phyloP scores from a whole-genome alignment of 371 early-diverging fungal genomes.

The Chytridiales sp. region DNA sequence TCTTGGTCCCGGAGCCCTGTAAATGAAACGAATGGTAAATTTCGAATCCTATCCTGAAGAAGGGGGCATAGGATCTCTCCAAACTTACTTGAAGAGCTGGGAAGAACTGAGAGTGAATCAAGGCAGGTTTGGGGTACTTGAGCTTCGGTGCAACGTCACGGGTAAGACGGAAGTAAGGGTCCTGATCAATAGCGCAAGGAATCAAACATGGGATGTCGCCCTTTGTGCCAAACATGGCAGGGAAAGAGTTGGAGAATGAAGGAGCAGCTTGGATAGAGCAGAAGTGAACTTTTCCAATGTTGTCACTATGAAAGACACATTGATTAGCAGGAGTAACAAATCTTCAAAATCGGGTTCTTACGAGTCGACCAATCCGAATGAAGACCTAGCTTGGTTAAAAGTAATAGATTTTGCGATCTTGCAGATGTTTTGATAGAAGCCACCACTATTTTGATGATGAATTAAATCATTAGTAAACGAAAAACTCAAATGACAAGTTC shows the following conservation, averaged over 20 bases:
- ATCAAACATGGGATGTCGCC: conserved; percentile 95
- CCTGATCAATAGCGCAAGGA: conserved; percentile 99
- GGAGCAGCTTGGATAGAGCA: conserved; percentile 93
- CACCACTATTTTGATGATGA: conserved; percentile 52
- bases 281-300: conserved; percentile 90
- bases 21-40: background rate
- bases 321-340: background rate
- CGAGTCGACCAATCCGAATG: conserved; percentile 90
- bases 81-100: conserved; percentile 82
- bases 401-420: conserved; percentile 87
- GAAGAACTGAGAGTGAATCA: conserved; percentile 96
- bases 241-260: conserved; percentile 93
- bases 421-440: conserved; percentile 91
- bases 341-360: conserved; percentile 24
- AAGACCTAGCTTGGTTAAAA: conserved; percentile 75
- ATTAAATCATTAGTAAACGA: conserved; percentile 28
- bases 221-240: conserved; percentile 89
- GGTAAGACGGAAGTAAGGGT: conserved; percentile 99
- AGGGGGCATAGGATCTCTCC: background rate
- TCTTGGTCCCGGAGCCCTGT: conserved; percentile 93
- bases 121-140: conserved; percentile 95
- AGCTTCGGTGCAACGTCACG: conserved; percentile 95
- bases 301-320: conserved; percentile 52
- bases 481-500: conserved; percentile 36
- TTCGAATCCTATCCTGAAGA: background rate